Conservation (phyloP, 148 eudicot genomes). For the Fagopyrum homotropicum region DNA sequence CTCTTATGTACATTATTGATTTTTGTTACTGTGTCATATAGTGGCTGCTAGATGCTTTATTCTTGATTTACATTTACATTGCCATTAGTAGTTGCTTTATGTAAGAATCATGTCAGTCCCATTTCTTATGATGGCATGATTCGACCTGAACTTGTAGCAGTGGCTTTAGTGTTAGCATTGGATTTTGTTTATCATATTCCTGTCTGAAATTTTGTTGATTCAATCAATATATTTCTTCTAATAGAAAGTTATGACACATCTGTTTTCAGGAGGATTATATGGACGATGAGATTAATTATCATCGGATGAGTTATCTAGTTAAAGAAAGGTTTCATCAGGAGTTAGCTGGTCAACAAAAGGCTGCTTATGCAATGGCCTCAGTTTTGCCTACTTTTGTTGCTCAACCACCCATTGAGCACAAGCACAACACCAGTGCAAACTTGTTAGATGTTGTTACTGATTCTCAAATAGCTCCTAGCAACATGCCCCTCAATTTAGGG, state of each 20-base stretch:
- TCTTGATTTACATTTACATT: background rate
- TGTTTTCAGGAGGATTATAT: constrained; percentile 27
- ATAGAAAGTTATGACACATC: background rate
- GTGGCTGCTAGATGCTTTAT: background rate
- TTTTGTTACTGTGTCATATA: background rate
- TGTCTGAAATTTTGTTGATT: background rate
- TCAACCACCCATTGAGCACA: constrained; percentile 12
- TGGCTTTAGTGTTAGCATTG: background rate
- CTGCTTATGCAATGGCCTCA: background rate
- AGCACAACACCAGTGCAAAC: constrained; percentile 11
- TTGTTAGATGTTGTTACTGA: constrained; percentile 10
- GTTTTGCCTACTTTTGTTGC: constrained; percentile 16
- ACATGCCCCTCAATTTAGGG: constrained; percentile 16
- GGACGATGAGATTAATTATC: constrained; percentile 17
- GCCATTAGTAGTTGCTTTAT: background rate
- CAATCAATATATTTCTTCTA: background rate
- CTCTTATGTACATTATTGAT: background rate
- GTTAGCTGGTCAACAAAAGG: constrained; percentile 18
- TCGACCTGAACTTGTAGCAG: background rate
- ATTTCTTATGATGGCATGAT: background rate
- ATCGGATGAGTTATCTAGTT: constrained; percentile 19
- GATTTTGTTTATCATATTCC: background rate
- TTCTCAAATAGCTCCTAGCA: constrained; percentile 15
- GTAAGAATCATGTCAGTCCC: too few relatives aligned
- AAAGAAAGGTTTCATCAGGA: constrained; percentile 13